Base-by-base conservation (phyloP, 192 early-diverging fungal species). In the Entrophospora sp. region DNA sequence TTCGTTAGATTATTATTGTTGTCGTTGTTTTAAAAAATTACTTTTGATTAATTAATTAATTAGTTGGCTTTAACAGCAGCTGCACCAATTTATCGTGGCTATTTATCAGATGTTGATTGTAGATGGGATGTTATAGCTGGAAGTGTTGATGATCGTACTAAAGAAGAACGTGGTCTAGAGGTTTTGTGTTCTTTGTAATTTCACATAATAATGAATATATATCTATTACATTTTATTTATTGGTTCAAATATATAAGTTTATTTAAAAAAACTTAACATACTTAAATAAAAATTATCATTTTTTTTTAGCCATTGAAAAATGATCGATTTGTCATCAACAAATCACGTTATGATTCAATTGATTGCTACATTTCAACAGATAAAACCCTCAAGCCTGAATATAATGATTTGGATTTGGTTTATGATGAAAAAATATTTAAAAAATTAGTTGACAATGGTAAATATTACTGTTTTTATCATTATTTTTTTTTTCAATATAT, bases 71-170 rank as follows among this genome's bases (percentile, higher is more conserved):
- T 99, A 65, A 88, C 92, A 1, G 96, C 94, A 0, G 88, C 90
- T 32, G 83, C 94, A 24, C 96, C 96, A 13, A 90, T 95, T 38
- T 97, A 88, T 74, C 86, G 94, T 38, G 96, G 96, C 27, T 94
- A 92, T 71, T 70, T 99, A 70, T 86, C 91, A 5, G 95, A 99
- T 73, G 91, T 95, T 1, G 96, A 99, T 73, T 93, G 91, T 73
- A 79, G 96, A 68, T 99, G 96, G 96, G 92, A 97, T 68, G 92
- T 96, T 13, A 97, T 99, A 77, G 78, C 93, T 24, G 88, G 82
- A 10, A 84, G 85, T 35, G 96, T 97, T 8, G 96, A 99, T 68
- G 94, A 97, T 72, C 81, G 96, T 52, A 97, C 93, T 12, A 73
- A 73, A 16, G 89, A 95, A 64, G 96, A 99, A 77, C 89, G 94